Evolutionary conservation across 345 rosid genomes (phyloP).

Genomic region (Pugionium cornutum): DNA sequence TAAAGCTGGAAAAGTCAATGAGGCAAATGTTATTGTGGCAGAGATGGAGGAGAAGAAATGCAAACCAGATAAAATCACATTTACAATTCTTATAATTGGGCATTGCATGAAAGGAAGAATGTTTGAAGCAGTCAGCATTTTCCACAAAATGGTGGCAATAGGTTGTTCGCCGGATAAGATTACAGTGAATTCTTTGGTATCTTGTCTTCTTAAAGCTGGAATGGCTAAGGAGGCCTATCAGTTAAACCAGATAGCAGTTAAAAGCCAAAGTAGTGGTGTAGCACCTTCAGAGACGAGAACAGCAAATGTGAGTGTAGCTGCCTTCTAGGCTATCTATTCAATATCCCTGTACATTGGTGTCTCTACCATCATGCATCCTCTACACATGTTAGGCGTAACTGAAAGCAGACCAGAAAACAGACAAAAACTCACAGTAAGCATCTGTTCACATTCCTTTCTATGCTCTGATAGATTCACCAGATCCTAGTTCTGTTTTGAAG

Average conservation of each 20-base stretch:
- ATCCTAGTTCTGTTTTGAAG: conserved; percentile 13
- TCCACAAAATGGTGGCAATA: conserved; percentile 65
- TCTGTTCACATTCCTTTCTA: conserved; percentile 11
- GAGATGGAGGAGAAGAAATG: conserved; percentile 83
- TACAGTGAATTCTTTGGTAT: conserved; percentile 59
- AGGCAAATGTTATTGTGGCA: conserved; percentile 64
- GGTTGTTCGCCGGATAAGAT: conserved; percentile 80
- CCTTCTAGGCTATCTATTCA: conserved; percentile 40
- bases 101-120: conserved; percentile 93
- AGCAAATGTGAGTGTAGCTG: conserved; percentile 56
- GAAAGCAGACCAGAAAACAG: conserved; percentile 20
- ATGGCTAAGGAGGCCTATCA: conserved; percentile 77
- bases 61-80: conserved; percentile 82
- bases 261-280: conserved; percentile 43
- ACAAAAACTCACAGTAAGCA: conserved; percentile 31
- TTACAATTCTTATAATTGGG: conserved; percentile 87
- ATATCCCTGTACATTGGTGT: conserved; percentile 5
- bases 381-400: conserved; percentile 9
- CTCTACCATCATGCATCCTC: conserved; percentile 10
- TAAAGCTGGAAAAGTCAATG: conserved; percentile 85
- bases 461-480: conserved; percentile 24
- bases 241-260: conserved; percentile 44
- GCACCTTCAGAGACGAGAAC: conserved; percentile 44
- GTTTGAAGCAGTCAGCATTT: conserved; percentile 75
- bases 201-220: conserved; percentile 88